These are phyloP conservation scores for Boletus subluridellus DNA, from an alignment of 1,284 basidiomycete genomes.

Conservation along the genomic window DNA sequence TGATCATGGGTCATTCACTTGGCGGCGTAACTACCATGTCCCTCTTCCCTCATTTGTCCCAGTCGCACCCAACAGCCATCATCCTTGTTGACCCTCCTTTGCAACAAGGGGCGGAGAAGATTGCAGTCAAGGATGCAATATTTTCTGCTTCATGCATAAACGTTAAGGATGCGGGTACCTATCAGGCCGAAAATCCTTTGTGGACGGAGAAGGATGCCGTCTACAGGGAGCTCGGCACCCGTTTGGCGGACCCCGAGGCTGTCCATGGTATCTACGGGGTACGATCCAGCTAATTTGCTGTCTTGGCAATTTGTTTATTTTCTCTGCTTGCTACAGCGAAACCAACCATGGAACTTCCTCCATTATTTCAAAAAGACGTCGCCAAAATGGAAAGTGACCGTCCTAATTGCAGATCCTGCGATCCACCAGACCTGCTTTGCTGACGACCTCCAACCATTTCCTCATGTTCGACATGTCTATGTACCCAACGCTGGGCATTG, in stretches of 20 bases:
- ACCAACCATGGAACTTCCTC: constrained; percentile 16
- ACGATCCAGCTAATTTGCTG: background rate
- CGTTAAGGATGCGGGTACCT: constrained; percentile 1
- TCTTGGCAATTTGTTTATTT: background rate
- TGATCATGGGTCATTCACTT: constrained; percentile 21
- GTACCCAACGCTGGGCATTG: constrained; percentile 17
- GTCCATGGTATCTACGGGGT: constrained; percentile 15
- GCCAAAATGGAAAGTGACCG: constrained; percentile 3
- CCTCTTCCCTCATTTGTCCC: constrained; percentile 14
- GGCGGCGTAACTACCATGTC: constrained; percentile 16
- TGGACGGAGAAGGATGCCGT: constrained; percentile 17
- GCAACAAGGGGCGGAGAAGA: constrained; percentile 7
- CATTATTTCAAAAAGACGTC: constrained; percentile 5
- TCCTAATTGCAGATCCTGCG: constrained; percentile 14
- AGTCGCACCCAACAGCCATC: constrained; percentile 8
- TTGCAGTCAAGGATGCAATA: constrained; percentile 5
- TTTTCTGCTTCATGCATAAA: constrained; percentile 12
- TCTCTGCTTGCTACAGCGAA: constrained; percentile 8
- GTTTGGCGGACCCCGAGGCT: constrained; percentile 10
- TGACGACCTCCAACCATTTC: constrained; percentile 7
- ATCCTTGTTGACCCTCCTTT: constrained; percentile 20
- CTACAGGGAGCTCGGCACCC: constrained; percentile 18
- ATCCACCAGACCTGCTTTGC: constrained; percentile 6
- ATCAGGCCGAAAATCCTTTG: constrained; percentile 15
- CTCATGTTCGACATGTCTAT: constrained; percentile 9